phyloP scores from a whole-genome alignment of 1,139 yeast species.

The Suhomyces guaymorum region DNA sequence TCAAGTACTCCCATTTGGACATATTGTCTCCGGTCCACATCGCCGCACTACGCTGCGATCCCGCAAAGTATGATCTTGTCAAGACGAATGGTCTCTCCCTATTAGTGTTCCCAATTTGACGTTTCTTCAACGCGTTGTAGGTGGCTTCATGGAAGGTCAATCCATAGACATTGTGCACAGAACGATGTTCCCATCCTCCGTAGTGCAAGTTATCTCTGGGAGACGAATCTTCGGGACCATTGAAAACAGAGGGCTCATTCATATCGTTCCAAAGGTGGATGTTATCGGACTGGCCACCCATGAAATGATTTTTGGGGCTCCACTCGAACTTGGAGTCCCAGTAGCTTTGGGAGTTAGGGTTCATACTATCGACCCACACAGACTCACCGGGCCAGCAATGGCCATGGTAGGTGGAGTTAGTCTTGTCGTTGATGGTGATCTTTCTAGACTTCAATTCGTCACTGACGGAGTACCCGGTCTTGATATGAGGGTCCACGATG shows the following conservation, averaged over 20 bases:
- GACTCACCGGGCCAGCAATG: conserved; percentile 99
- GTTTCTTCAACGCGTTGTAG: conserved; percentile 56
- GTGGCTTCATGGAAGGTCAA: conserved; percentile 80
- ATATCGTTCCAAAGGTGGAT: conserved; percentile 94
- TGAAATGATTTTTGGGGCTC: conserved; percentile 26
- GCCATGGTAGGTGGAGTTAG: conserved; percentile 59
- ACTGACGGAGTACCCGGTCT: conserved; percentile 66
- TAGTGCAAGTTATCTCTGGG: conserved; percentile 78
- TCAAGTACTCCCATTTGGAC: conserved; percentile 88
- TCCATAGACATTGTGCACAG: conserved; percentile 85
- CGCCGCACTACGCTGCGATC: conserved; percentile 88
- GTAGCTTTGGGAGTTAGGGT: conserved; percentile 57
- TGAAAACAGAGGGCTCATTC: conserved; percentile 95
- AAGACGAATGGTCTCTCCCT: conserved; percentile 81
- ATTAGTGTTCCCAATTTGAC: conserved; percentile 43
- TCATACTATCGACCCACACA: conserved; percentile 85
- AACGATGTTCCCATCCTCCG: conserved; percentile 87
- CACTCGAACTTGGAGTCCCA: conserved; percentile 53
- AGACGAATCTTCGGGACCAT: conserved; percentile 91
- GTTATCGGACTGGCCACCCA: conserved; percentile 57
- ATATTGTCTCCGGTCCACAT: conserved; percentile 98
- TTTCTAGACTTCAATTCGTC: conserved; percentile 44
- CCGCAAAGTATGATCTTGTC: conserved; percentile 84
- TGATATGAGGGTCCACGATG: conserved; percentile 90
- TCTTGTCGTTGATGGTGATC: conserved; percentile 41